Base-by-base conservation (phyloP, 2,329 filamentous ascomycete genomes). In the Curvularia verruculosa region DNA sequence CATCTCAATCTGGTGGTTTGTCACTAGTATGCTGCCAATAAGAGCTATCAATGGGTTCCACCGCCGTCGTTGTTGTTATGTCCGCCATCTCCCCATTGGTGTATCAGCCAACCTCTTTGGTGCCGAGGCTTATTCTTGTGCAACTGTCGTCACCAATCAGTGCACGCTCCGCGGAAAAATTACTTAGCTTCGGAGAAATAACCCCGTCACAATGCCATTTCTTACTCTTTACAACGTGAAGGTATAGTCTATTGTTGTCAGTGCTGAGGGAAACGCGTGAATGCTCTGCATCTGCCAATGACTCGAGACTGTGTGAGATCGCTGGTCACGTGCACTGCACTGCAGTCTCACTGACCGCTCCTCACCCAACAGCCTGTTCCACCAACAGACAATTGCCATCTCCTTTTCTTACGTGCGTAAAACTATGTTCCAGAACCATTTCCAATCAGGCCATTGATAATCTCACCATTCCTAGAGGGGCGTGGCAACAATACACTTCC, bases 401-500 rank as follows among this genome's bases (percentile, higher is more conserved):
- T 44, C 15, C 28, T 15, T 49, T 40, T 12, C 29, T 29, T 51
- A 45, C 49, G 40, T 24, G 29, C 49, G 21, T 19, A 36, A 31
- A n/a, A 19, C 31, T 15, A n/a, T n/a, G 21, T 18, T 19, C 9
- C 18, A n/a, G 15, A 18, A 47, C 54, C 48, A 56, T 29, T 12
- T 21, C 49, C 2, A 15, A 53, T 53, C 43, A 44, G 49, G 54
- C 37, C 23, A 56, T 56, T 56, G 54, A 53, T 56, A 56, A 31
- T 53, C 43, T 51, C 28, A 15, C 31, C 40, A 45, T 28, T 52
- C 24, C 31, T 31, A 29, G 37, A 5, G n/a, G n/a, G n/a, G n/a
- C n/a, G n/a, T n/a, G 43, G 46, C 12, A 40, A 8, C 43, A 21
- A 28, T 24, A 23, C 31, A 37, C 21, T 9, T 36, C n/a, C 31